Conservation (phyloP, 1,284 basidiomycete species). For the Heterobasidion irregulare region DNA sequence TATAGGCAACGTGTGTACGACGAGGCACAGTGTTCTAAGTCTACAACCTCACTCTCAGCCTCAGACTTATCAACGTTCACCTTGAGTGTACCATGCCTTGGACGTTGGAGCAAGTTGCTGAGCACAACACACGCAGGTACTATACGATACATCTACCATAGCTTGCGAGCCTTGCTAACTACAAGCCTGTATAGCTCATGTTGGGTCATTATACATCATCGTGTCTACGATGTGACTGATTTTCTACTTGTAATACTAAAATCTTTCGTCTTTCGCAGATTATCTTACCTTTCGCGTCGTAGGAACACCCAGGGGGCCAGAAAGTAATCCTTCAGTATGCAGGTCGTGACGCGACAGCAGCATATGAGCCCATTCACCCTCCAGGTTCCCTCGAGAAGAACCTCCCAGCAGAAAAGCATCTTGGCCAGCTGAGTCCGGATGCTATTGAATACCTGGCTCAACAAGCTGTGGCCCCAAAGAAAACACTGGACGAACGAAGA, state of each 20-base stretch:
- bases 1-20: neutral
- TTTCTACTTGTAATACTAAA: conserved; percentile 54
- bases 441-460: conserved; percentile 37
- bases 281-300: conserved; percentile 1
- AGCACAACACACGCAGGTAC: conserved; percentile 46
- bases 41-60: neutral
- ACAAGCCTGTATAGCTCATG: conserved; percentile 44
- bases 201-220: conserved; percentile 80
- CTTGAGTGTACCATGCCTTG: conserved; percentile 24
- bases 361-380: conserved; percentile 70
- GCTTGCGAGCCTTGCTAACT: conserved; percentile 2
- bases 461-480: conserved; percentile 32
- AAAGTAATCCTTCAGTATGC: conserved; percentile 75
- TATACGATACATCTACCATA: conserved; percentile 9
- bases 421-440: conserved; percentile 57
- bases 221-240: conserved; percentile 80
- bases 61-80: neutral
- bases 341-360: conserved; percentile 69
- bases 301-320: conserved; percentile 81
- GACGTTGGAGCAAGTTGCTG: conserved; percentile 34
- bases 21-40: neutral
- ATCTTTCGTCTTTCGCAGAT: neutral
- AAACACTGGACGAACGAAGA: conserved; percentile 65
- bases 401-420: conserved; percentile 56
- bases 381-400: conserved; percentile 63